Evolutionary conservation across 148 eudicot genomes (phyloP).

Genomic region (Rhododendron griersonianum): DNA sequence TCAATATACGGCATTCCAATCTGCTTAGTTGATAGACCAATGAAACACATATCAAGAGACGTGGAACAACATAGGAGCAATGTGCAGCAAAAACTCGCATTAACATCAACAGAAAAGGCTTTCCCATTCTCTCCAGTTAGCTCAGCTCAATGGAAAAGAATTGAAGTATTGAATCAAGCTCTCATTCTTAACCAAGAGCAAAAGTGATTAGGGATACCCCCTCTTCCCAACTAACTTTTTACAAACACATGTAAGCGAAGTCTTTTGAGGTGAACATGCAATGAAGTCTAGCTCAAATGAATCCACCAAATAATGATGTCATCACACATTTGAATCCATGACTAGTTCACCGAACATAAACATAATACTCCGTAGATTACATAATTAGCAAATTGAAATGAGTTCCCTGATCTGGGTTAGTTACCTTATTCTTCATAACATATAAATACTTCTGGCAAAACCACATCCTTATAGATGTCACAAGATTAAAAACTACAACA

Average conservation of each 20-base stretch:
- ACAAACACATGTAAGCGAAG: not conserved
- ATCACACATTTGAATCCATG: not conserved
- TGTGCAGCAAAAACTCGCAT: not conserved
- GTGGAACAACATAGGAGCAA: not conserved
- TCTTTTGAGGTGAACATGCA: not conserved
- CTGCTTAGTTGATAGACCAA: conserved; percentile 1
- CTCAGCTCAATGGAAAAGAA: not conserved
- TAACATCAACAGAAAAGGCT: not conserved
- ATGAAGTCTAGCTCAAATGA: not conserved
- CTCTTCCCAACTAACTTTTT: not conserved
- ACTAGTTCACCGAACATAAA: not conserved
- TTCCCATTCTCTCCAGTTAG: not conserved
- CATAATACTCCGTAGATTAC: not conserved
- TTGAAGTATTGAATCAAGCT: not conserved
- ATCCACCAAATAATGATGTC: not conserved
- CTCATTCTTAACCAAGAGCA: not conserved
- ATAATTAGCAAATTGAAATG: not conserved
- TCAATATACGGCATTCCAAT: not conserved
- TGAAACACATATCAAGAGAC: not conserved
- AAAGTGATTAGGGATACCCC: not conserved
- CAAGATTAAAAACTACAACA: not conserved
- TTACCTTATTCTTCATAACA: not conserved
- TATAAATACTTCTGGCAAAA: not conserved
- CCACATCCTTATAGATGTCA: not conserved
- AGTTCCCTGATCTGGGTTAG: not conserved